These are phyloP conservation scores for Yamadazyma diospyri DNA, from an alignment of 1,139 yeast species.

Conservation along the genomic window DNA sequence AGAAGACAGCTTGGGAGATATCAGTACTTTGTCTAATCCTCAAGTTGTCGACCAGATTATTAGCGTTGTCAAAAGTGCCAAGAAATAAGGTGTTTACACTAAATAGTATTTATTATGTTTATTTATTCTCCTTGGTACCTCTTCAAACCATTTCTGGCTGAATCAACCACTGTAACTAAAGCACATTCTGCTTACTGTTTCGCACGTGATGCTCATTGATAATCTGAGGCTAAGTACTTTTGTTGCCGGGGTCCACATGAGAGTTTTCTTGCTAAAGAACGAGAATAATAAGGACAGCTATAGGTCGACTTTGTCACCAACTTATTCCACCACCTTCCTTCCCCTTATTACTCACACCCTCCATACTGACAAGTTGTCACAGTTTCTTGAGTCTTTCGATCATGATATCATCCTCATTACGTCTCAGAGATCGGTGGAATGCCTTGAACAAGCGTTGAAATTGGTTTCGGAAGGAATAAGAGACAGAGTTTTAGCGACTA, in stretches of 20 bases:
- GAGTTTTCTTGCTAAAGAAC: slow-evolving; percentile 8
- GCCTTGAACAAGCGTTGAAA: slow-evolving; percentile 30
- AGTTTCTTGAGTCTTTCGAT: slow-evolving; percentile 9
- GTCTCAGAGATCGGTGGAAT: slow-evolving; percentile 89
- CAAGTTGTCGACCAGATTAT: slow-evolving; percentile 64
- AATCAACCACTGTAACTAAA: too few relatives aligned
- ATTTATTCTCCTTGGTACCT: too few relatives aligned
- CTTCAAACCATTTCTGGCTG: too few relatives aligned
- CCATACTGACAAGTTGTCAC: slow-evolving; percentile 8
- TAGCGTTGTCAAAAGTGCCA: slow-evolving; percentile 46
- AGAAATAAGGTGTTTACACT: slow-evolving; percentile 15
- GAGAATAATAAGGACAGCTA: slow-evolving; percentile 8
- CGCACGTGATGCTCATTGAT: too few relatives aligned
- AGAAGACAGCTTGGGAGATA: slow-evolving; percentile 75
- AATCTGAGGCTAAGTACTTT: too few relatives aligned
- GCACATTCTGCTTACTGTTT: too few relatives aligned
- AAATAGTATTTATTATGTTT: too few relatives aligned
- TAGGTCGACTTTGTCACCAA: slow-evolving; percentile 9
- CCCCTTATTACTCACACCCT: slow-evolving; percentile 15
- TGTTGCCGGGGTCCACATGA: too few relatives aligned
- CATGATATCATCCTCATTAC: slow-evolving; percentile 54
- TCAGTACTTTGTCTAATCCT: slow-evolving; percentile 74
- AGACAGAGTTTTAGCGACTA: slow-evolving; percentile 30
- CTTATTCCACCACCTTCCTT: slow-evolving; percentile 13
- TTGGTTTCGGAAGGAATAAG: slow-evolving; percentile 11